Base-by-base conservation (phyloP, 176 grass and related monocot species). In the Musa schizocarpa region DNA sequence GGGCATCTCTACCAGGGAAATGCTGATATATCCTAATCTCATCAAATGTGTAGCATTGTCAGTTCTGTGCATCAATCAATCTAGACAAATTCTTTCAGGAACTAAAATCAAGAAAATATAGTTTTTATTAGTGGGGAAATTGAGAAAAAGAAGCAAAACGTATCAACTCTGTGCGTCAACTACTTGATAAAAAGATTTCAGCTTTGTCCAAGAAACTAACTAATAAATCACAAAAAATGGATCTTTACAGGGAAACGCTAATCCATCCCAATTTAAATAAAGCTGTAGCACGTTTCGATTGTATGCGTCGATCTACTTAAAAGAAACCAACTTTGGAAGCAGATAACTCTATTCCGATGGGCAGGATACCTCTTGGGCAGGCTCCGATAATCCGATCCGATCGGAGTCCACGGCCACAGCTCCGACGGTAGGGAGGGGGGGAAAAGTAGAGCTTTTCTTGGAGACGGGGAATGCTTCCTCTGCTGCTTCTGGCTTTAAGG, bases 391-490 rank as follows among this genome's bases (percentile, higher is more conserved):
- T 54, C 74, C 85, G 55, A 83, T 50, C 78, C 83, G 86, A 50
- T 84, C 84, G 72, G 88, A 81, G 3, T 87, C 95, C 8, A 89
- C 80, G 29, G 95, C 82, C 48, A 91, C 69, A 26, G 95, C 85
- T 59, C 84, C 51, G 54, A 80, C 43, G 50, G 76, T 23, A 57
- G 76, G 55, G 51, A 34, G 24, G 43, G 52, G 52, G 52, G 66
- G 54, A 77, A 13, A 69, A 16, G 64, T 1, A n/a, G 24, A 7
- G 52, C 53, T 13, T 54, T 55, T 29, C 53, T 10, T 10, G 53
- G 53, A 43, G 34, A 0, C 4, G 34, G 34, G 34, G 34, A 43
- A 43, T 43, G 34, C 34, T 6, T 5, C 34, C 34, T 43, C 34
- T 43, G 34, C 34, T 43, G 71, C 74, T 14, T 23, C 25, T 52